Evolutionary conservation across 768 basidiomycete genomes (phyloP).

Genomic region (Rhizopogon sp.): DNA sequence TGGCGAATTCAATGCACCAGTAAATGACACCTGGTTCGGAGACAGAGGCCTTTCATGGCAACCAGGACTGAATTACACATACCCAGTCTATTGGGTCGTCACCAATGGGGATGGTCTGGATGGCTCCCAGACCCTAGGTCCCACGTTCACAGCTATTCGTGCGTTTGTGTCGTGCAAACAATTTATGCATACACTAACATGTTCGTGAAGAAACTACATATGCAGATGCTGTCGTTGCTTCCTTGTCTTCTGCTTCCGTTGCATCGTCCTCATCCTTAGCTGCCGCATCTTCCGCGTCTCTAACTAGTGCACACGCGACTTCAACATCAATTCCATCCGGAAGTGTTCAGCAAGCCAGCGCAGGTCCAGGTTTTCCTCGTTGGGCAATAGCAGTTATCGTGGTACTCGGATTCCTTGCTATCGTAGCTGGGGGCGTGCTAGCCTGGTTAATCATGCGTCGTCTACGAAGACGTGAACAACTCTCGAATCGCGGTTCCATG

Average conservation of each 20-base stretch:
- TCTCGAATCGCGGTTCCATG: slow-evolving; percentile 67
- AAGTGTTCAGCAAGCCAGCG: slow-evolving; percentile 39
- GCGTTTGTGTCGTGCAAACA: slow-evolving; percentile 29
- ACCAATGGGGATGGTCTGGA: slow-evolving; percentile 55
- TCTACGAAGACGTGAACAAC: slow-evolving; percentile 45
- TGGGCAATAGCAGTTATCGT: slow-evolving; percentile 93
- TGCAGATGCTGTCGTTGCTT: slow-evolving; percentile 59
- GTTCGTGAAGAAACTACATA: slow-evolving; percentile 61
- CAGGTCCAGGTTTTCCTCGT: slow-evolving; percentile 56
- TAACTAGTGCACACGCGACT: slow-evolving; percentile 9
- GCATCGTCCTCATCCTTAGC: slow-evolving; percentile 37
- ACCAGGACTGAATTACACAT: slow-evolving; percentile 48
- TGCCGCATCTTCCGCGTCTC: slow-evolving; percentile 28
- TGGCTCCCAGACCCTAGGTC: slow-evolving; percentile 56
- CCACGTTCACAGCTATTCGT: slow-evolving; percentile 80
- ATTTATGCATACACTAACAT: not conserved
- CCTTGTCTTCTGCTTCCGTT: slow-evolving; percentile 36
- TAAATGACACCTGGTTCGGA: slow-evolving; percentile 78
- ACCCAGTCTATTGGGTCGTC: slow-evolving; percentile 76
- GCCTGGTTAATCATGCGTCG: slow-evolving; percentile 71
- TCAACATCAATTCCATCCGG: slow-evolving; percentile 20
- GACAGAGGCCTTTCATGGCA: slow-evolving; percentile 40
- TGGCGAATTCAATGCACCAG: slow-evolving; percentile 47
- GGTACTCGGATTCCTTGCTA: slow-evolving; percentile 80
- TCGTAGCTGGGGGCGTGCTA: slow-evolving; percentile 62